Conservation (phyloP, 495 filamentous ascomycete genomes). For the Penicillium ucsense region DNA sequence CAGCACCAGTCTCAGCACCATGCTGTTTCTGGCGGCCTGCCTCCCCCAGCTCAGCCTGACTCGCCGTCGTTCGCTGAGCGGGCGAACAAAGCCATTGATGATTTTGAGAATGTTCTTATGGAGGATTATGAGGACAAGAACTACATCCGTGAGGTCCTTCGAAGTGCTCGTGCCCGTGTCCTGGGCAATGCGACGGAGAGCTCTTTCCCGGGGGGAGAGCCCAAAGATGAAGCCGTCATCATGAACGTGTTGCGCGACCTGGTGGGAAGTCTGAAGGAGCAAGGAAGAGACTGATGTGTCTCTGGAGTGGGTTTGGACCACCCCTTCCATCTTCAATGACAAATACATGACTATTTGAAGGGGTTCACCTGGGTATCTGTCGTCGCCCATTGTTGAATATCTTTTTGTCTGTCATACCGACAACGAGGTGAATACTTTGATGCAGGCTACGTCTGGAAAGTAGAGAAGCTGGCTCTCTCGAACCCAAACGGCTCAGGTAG, state of each 20-base stretch:
- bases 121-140: constrained; percentile 43
- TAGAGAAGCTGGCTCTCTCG: too few species aligned
- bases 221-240: constrained; percentile 38
- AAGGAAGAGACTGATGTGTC: constrained; percentile 10
- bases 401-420: background rate
- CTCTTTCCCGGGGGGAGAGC: constrained; percentile 39
- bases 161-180: constrained; percentile 38
- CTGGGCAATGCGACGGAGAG: constrained; percentile 33
- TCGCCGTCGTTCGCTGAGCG: constrained; percentile 35
- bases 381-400: background rate
- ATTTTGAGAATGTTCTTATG: constrained; percentile 39
- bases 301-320: background rate
- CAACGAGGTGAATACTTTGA: background rate
- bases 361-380: background rate
- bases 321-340: background rate
- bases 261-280: constrained; percentile 33
- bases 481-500: constrained; percentile 1
- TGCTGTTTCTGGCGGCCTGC: constrained; percentile 14
- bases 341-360: too few species aligned
- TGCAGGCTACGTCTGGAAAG: too few species aligned
- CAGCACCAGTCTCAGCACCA: constrained; percentile 22
- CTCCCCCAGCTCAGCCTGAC: constrained; percentile 42
- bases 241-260: constrained; percentile 33
- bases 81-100: constrained; percentile 41
- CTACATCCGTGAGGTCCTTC: constrained; percentile 41